These are phyloP conservation scores for Citrus unshiu DNA, from an alignment of 345 rosid genomes.

Conservation along the genomic window DNA sequence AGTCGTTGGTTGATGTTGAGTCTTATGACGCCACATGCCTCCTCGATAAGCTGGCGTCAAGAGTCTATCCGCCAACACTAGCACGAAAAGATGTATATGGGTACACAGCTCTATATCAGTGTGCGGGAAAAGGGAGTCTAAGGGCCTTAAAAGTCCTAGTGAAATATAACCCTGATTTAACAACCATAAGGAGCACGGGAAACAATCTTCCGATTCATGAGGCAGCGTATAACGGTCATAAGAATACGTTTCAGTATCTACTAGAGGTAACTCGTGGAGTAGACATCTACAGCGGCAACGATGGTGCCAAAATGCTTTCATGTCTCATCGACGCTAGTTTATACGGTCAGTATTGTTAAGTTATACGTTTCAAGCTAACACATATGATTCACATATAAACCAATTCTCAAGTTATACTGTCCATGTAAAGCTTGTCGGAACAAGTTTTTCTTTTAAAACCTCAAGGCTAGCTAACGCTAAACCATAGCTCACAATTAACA, in stretches of 20 bases:
- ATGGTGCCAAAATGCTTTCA: background rate
- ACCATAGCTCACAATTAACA: no score
- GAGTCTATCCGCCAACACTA: background rate
- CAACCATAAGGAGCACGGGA: background rate
- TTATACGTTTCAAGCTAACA: background rate
- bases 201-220: rapidly evolving
- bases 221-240: background rate
- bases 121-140: background rate
- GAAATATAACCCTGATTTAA: background rate
- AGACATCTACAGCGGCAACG: background rate
- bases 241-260: background rate
- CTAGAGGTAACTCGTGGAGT: background rate
- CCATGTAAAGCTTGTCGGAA: no score
- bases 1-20: background rate
- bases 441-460: no score
- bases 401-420: background rate
- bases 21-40: background rate
- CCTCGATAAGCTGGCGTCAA: background rate
- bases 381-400: background rate
- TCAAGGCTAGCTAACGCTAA: no score
- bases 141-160: background rate
- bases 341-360: background rate
- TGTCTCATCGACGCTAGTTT: background rate
- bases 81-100: rapidly evolving
- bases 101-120: rapidly evolving